phyloP scores from a whole-genome alignment of 805 yeast genomes.

The Priceomyces carsonii region DNA sequence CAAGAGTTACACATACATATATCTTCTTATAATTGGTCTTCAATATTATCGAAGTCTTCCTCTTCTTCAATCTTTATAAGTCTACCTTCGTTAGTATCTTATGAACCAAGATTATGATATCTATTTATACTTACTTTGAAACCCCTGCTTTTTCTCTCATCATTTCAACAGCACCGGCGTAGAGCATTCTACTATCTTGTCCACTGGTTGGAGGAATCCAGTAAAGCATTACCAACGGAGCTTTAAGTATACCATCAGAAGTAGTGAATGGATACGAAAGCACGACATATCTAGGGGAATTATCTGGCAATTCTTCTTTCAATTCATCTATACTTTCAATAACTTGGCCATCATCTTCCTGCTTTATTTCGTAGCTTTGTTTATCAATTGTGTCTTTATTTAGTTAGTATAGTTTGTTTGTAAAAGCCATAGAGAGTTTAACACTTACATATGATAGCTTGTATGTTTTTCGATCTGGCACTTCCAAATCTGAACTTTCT shows the following conservation, averaged over 20 bases:
- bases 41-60: slow-evolving; percentile 67
- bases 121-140: slow-evolving; percentile 44
- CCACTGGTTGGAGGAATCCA: slow-evolving; percentile 89
- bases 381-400: slow-evolving; percentile 54
- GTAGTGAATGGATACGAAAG: slow-evolving; percentile 73
- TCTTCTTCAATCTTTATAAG: slow-evolving; percentile 64
- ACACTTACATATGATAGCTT: slow-evolving; percentile 60
- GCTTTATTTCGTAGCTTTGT: slow-evolving; percentile 49
- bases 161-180: slow-evolving; percentile 87
- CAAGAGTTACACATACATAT: not conserved
- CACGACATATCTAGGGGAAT: slow-evolving; percentile 72
- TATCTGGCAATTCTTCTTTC: slow-evolving; percentile 78
- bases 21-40: slow-evolving; percentile 24
- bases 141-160: slow-evolving; percentile 80
- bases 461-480: slow-evolving; percentile 59
- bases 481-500: slow-evolving; percentile 75
- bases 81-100: slow-evolving; percentile 30
- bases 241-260: slow-evolving; percentile 69
- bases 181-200: slow-evolving; percentile 79
- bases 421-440: too few species aligned
- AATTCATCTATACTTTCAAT: slow-evolving; percentile 59
- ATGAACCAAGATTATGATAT: too few species aligned
- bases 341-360: slow-evolving; percentile 48
- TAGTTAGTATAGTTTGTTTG: not conserved
- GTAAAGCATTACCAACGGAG: slow-evolving; percentile 79